Evolutionary conservation across 2,329 filamentous ascomycete genomes (phyloP), one percentile per base, ranked within the genome.

Genomic region (Talaromyces sp.): DNA sequence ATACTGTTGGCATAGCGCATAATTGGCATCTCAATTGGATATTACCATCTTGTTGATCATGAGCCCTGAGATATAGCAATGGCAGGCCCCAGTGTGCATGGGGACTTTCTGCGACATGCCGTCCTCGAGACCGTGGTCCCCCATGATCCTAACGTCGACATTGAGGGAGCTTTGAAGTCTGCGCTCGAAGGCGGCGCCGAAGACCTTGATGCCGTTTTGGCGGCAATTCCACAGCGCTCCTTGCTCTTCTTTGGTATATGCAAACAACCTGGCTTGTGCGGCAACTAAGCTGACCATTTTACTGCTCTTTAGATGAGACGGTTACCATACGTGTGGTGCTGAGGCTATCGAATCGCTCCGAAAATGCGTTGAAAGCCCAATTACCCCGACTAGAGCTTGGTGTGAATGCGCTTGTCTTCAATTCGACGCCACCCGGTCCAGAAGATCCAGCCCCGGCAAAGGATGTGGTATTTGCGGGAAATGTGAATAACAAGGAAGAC

Each of bases 241-340:
- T 72, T 82, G 18, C 70, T 86, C 14, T 80, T 85, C 31, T 83
- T 84, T 66, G 83, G 83, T 80, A 73, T 54, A 73, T 60, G 42
- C 12, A 48, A 23, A 46, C 54, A 40, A 14, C 18, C 5, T 31
- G 33, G 12, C 50, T 14, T 23, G n/a, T 11, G 6, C 11, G 31
- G 50, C n/a, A n/a, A 21, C 31, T 23, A 21, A n/a, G 16, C 50
- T 54, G 37, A 54, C 50, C 11, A n/a, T 80, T 77, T 82, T 80
- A 80, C 80, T 84, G 80, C 76, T 73, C 65, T 37, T 71, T 64
- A 73, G 83, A 86, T 81, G 83, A 86, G 75, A 74, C 77, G 52
- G 75, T 84, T 39, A 76, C 79, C 23, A 77, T 81, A 21, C 80
- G 82, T 67, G 73, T 84, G 54, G 77, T 84, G 40, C 75, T 86